Conservation (phyloP, 2,329 filamentous ascomycete species). For the Clarireedia monteithiana region DNA sequence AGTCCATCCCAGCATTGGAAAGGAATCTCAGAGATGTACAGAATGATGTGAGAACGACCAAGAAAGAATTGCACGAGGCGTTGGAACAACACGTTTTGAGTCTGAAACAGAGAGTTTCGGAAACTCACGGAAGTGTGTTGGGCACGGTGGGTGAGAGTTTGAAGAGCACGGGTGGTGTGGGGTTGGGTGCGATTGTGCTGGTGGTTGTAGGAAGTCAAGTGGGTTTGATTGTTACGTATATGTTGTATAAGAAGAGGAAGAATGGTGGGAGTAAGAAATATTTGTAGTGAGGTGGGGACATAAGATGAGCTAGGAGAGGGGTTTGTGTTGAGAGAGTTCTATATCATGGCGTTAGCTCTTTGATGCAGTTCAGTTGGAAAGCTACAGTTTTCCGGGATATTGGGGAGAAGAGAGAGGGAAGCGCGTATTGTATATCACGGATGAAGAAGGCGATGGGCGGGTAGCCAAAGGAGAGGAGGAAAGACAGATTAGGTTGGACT, state of each 20-base stretch:
- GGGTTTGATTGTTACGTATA: conserved; percentile 20
- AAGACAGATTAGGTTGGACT: too few relatives aligned
- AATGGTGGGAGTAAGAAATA: conserved; percentile 27
- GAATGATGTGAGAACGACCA: conserved; percentile 50
- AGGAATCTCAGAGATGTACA: conserved; percentile 45
- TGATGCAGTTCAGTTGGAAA: too few relatives aligned
- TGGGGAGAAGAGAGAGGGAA: too few relatives aligned
- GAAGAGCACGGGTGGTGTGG: conserved; percentile 6
- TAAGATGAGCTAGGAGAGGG: neutral
- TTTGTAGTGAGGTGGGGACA: conserved; percentile 13
- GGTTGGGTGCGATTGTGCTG: conserved; percentile 12
- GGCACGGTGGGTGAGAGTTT: conserved; percentile 11
- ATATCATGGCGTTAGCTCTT: too few relatives aligned
- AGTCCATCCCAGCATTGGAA: conserved; percentile 38
- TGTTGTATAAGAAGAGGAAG: conserved; percentile 28
- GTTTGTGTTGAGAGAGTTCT: too few relatives aligned
- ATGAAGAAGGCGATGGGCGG: too few relatives aligned
- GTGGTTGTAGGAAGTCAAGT: conserved; percentile 25
- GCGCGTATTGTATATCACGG: too few relatives aligned
- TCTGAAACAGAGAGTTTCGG: conserved; percentile 18
- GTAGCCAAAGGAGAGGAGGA: too few relatives aligned
- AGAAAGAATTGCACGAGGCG: conserved; percentile 37
- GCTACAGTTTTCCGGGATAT: too few relatives aligned
- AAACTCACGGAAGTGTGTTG: conserved; percentile 18
- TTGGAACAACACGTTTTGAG: conserved; percentile 20